These are phyloP conservation scores for Erythrobasidium hasegawianum DNA, from an alignment of 1,284 basidiomycete species.

Conservation along the genomic window DNA sequence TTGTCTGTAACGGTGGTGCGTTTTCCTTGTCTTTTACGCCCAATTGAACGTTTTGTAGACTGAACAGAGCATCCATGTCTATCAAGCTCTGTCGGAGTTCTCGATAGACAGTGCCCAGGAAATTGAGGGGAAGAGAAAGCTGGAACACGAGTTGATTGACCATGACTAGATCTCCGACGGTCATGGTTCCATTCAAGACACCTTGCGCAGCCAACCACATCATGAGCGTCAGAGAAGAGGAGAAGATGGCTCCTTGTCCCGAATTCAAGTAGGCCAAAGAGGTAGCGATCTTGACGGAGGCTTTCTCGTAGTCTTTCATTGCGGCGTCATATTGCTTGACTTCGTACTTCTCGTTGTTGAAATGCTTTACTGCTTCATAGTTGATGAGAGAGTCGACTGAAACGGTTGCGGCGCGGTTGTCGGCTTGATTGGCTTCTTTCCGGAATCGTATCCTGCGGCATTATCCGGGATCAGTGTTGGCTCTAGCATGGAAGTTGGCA, in stretches of 20 bases:
- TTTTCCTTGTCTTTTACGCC: slow-evolving; percentile 67
- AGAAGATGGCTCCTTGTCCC: slow-evolving; percentile 95
- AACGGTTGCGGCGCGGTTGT: slow-evolving; percentile 90
- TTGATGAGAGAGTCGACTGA: slow-evolving; percentile 96
- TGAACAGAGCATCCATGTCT: slow-evolving; percentile 96
- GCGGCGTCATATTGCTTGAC: slow-evolving; percentile 87
- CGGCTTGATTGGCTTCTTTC: slow-evolving; percentile 89
- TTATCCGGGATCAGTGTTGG: too few species aligned
- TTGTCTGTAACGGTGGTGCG: slow-evolving; percentile 66
- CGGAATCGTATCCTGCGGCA: slow-evolving; percentile 79
- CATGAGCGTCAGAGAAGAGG: slow-evolving; percentile 82
- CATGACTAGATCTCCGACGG: slow-evolving; percentile 96
- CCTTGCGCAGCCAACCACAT: slow-evolving; percentile 97
- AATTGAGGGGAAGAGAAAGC: slow-evolving; percentile 90
- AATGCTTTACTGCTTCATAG: slow-evolving; percentile 98
- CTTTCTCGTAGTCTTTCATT: slow-evolving; percentile 79
- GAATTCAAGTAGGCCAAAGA: slow-evolving; percentile 90
- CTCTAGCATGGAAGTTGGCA: too few species aligned
- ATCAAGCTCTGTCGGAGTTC: slow-evolving; percentile 91
- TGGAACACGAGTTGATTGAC: slow-evolving; percentile 99
- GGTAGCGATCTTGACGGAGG: slow-evolving; percentile 91
- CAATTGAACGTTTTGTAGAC: slow-evolving; percentile 76
- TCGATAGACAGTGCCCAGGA: slow-evolving; percentile 85
- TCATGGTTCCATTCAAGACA: slow-evolving; percentile 91
- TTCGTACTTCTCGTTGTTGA: slow-evolving; percentile 94